A percentile compares a stretch with the other conserved stretches of the same genome.
phyloP scores from a whole-genome alignment of 768 basidiomycete species.

The Lenzites betulinus region DNA sequence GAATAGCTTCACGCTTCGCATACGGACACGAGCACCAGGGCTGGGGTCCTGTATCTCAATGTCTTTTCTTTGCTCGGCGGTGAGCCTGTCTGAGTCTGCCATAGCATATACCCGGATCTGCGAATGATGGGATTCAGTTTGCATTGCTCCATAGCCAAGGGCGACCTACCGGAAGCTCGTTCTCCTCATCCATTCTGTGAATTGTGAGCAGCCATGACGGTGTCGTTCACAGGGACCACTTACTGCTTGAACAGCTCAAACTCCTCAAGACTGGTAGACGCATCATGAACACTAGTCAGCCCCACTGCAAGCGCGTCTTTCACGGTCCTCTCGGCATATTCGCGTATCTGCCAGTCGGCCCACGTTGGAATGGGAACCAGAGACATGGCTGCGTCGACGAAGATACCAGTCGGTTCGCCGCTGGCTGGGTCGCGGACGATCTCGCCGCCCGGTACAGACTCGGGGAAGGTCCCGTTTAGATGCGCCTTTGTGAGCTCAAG shows the following conservation, averaged over 20 bases:
- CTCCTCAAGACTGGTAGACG: slow-evolving; percentile 49
- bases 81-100: slow-evolving; percentile 41
- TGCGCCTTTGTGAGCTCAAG: slow-evolving; percentile 57
- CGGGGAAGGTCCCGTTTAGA: slow-evolving; percentile 36
- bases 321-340: slow-evolving; percentile 67
- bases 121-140: not conserved
- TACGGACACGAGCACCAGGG: slow-evolving; percentile 19
- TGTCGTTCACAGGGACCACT: not conserved
- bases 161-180: slow-evolving; percentile 63
- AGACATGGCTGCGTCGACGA: slow-evolving; percentile 86
- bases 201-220: not conserved
- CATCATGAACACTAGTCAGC: slow-evolving; percentile 88
- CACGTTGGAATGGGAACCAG: slow-evolving; percentile 70
- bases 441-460: slow-evolving; percentile 65
- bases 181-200: slow-evolving; percentile 65
- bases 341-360: slow-evolving; percentile 53
- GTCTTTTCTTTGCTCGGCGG: slow-evolving; percentile 27
- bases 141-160: not conserved
- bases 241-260: slow-evolving; percentile 67
- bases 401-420: slow-evolving; percentile 76
- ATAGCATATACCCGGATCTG: slow-evolving; percentile 41
- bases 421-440: slow-evolving; percentile 58
- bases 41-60: slow-evolving; percentile 39
- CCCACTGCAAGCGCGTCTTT: slow-evolving; percentile 75
- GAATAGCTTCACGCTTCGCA: slow-evolving; percentile 73